Base-by-base conservation (phyloP, 176 grass and related monocot genomes). In the Cenchrus americanus region DNA sequence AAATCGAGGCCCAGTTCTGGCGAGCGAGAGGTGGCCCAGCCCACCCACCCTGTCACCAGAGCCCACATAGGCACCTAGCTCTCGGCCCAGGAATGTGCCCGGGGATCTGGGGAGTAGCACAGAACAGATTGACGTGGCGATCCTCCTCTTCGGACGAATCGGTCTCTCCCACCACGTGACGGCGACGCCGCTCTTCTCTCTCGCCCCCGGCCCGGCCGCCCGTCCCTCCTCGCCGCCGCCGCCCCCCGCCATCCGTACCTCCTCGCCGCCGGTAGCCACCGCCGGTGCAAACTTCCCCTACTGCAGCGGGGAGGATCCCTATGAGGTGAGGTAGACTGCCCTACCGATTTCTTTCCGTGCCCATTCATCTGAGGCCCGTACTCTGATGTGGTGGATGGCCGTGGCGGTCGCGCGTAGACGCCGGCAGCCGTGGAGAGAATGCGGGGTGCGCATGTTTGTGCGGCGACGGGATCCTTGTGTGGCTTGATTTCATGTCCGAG, bases 61-160 rank as follows among this genome's bases (percentile, higher is more conserved):
- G 60, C 60, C 60, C 76, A 51, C 18, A 5, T 34, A 26, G 10
- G 43, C 76, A 51, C 18, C 9, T 34, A 26, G 10, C 10, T 15
- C 21, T 69, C 66, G 26, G 44, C 61, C 44, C 61, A 66, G 23
- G 61, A 79, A 66, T n/a, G 5, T 70, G 11, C 64, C 53, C n/a
- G 46, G 73, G 73, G 77, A 54, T 87, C 42, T 69, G n/a, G 21
- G 43, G 52, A 44, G 43, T 44, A 44, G 43, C 43, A 9, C 4
- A 44, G 72, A 57, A 73, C 53, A 82, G 37, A 19, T 66, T 79
- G 65, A 78, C 74, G 47, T 71, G 80, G 73, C 65, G 22, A 42
- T 30, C 8, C 44, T 76, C 37, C 11, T 14, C 62, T 62, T 6
- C 42, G 43, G 44, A 9, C 11, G 61, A 52, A 22, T 51, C 26